These are phyloP conservation scores for Boletus coffeatus DNA, from an alignment of 1,284 basidiomycete species.

Conservation along the genomic window DNA sequence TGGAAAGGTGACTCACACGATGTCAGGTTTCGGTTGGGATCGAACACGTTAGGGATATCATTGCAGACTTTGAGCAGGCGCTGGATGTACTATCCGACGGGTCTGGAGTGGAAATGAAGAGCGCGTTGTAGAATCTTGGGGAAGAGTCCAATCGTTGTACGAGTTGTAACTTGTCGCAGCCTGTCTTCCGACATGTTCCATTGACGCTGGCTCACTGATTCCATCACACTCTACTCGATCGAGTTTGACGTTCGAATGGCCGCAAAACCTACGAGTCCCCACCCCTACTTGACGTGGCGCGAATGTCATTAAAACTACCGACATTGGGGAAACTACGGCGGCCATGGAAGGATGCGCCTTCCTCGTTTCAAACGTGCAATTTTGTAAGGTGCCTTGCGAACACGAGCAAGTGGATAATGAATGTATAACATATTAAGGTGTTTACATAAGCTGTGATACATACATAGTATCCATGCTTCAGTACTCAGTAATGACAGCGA, in stretches of 20 bases:
- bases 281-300: neutral
- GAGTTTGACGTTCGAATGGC: neutral
- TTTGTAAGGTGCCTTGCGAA: neutral
- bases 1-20: neutral
- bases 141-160: too few species aligned
- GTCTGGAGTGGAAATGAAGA: too few species aligned
- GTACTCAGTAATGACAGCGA: too few species aligned
- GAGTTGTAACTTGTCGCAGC: too few species aligned
- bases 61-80: constrained; percentile 62
- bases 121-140: too few species aligned
- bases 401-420: too few species aligned
- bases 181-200: neutral
- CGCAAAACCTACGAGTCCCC: neutral
- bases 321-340: neutral
- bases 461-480: too few species aligned
- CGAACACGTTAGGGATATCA: constrained; percentile 81
- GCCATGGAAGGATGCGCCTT: neutral
- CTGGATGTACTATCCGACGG: constrained; percentile 4
- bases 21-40: constrained; percentile 53
- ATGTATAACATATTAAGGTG: too few species aligned
- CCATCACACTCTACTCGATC: too few species aligned
- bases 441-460: too few species aligned
- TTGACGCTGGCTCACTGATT: neutral
- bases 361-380: neutral
- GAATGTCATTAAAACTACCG: neutral